Evolutionary conservation across 306 rosid species (phyloP), one percentile per base, ranked within the genome.

Genomic region (Acacia melanoxylon): DNA sequence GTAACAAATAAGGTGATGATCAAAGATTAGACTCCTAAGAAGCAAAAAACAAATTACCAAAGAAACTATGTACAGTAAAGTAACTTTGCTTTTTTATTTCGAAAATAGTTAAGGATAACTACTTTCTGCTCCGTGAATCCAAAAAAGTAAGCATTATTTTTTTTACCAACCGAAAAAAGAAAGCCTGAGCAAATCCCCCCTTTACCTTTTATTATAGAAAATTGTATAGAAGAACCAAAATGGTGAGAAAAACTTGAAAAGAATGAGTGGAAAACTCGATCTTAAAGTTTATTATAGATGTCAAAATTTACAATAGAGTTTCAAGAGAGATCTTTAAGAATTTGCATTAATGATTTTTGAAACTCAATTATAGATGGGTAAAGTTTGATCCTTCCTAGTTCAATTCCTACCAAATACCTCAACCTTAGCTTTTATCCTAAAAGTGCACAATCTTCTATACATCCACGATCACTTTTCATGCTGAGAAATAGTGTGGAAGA

Each of bases 161-260:
- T 52, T 52, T 52, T 2, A 52, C 59, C 59, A 52, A 1, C 13
- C 12, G 7, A n/a, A 56, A 56, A 56, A 56, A 8, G 22, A 71
- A 84, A 48, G 83, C 69, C 56, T 52, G 86, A 76, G 83, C 40
- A 17, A 88, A 84, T 83, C 75, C 82, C 80, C 73, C 78, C 84
- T 77, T 52, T 7, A 19, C 5, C 59, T 16, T 51, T 52, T 52
- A n/a, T 19, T 52, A 52, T 5, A 19, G 56, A 14, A 51, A 14
- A 51, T 17, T 16, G 19, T 51, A 17, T n/a, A 14, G 6, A 51
- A 51, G 8, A 51, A 16, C 56, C 56, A 14, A 51, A 51, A 51
- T 19, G n/a, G 56, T 48, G 49, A 48, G 8, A 51, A 8, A 51
- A 51, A 17, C 16, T 15, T 15, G 56, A 5, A 17, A 17, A 17